Conservation (phyloP, 2,329 filamentous ascomycete genomes). For the Ceratocystis cubensis region DNA sequence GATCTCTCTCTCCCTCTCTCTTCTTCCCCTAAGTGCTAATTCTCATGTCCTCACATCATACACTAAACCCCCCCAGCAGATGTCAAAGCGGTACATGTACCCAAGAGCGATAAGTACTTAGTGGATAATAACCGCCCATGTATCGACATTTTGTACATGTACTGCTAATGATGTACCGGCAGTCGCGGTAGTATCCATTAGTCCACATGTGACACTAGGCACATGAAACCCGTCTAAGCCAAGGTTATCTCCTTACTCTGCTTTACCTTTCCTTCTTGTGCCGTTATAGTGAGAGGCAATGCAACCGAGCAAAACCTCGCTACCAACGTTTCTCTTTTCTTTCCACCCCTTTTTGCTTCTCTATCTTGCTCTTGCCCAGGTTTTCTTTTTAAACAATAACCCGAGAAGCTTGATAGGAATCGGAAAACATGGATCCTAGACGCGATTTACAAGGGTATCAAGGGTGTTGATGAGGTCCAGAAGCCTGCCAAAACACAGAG, state of each 20-base stretch:
- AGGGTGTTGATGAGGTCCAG: not conserved
- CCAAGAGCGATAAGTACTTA: not conserved
- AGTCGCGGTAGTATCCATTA: not conserved
- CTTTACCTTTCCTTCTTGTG: not conserved
- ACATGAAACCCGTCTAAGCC: constrained; percentile 3
- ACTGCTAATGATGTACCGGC: not conserved
- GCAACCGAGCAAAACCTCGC: not conserved
- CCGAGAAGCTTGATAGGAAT: not conserved
- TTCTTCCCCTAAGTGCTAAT: not conserved
- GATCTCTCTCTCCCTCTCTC: not conserved
- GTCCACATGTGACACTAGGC: not conserved
- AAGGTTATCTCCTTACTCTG: not conserved
- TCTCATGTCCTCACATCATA: constrained; percentile 4
- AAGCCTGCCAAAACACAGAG: not conserved
- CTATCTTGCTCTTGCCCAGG: not conserved
- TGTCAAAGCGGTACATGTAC: constrained; percentile 3
- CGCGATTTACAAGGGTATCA: not conserved
- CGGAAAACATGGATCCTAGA: not conserved
- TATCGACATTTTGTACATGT: not conserved
- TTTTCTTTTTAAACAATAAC: not conserved
- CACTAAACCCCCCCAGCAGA: not conserved
- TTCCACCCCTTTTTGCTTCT: not conserved
- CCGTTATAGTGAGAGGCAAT: not conserved
- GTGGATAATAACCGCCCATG: not conserved
- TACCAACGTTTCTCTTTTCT: not conserved